Percentiles rank a stretch among this genome's conserved stretches.
Conservation (phyloP, 2,329 filamentous ascomycete species). For the Fusarium sp. region DNA sequence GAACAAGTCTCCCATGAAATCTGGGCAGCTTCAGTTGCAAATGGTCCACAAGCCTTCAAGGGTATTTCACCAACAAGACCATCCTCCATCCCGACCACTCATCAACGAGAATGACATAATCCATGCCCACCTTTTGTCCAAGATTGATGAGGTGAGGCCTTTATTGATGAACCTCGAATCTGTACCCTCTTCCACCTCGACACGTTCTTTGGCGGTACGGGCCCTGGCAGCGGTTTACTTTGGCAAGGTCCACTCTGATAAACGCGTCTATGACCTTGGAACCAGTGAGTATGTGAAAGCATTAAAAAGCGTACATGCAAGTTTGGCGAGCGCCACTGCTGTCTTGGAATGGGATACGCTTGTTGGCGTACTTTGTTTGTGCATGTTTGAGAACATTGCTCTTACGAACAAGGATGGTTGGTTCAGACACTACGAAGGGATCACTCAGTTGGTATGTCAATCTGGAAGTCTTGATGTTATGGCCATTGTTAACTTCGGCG, state of each 20-base stretch:
- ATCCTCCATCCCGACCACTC: not conserved
- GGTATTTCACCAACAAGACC: not conserved
- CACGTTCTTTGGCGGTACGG: constrained; percentile 3
- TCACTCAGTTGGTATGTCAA: constrained; percentile 2
- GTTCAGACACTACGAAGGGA: constrained; percentile 21
- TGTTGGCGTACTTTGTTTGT: constrained; percentile 23
- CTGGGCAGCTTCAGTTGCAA: not conserved
- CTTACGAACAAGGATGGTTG: constrained; percentile 24
- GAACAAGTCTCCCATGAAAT: not conserved
- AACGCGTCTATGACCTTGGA: not conserved
- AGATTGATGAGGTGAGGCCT: constrained; percentile 11
- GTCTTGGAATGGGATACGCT: constrained; percentile 22
- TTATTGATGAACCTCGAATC: constrained; percentile 10
- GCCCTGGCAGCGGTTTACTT: constrained; percentile 24
- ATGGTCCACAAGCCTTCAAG: rapidly evolving
- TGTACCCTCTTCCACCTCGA: not conserved
- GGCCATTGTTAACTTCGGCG: not conserved
- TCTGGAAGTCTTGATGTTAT: rapidly evolving
- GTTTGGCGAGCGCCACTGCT: not conserved
- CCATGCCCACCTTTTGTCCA: constrained; percentile 11
- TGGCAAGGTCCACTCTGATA: constrained; percentile 12
- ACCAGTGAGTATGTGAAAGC: constrained; percentile 8
- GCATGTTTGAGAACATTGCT: constrained; percentile 23
- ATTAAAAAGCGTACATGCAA: not conserved
- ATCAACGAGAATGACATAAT: constrained; percentile 12